Conservation (phyloP, 208 protist genomes). For the Leishmania aethiopica region DNA sequence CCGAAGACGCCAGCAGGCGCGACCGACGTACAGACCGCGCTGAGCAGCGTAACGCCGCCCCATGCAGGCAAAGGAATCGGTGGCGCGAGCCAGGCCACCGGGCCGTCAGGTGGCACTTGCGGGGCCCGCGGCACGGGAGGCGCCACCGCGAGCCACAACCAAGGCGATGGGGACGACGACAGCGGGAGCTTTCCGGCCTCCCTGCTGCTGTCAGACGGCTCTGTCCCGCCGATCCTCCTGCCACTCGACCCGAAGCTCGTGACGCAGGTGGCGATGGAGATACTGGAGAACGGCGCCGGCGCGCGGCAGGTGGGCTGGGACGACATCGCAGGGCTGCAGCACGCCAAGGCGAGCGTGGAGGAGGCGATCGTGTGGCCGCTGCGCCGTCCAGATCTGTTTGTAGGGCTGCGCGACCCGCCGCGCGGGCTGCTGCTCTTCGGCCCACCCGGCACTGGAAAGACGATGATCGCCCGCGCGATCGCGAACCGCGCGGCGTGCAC, state of each 20-base stretch:
- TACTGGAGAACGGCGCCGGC: constrained; percentile 60
- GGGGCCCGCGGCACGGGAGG: neutral
- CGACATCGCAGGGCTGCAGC: constrained; percentile 78
- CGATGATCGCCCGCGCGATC: constrained; percentile 92
- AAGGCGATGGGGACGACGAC: constrained; percentile 30
- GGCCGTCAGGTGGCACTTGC: neutral
- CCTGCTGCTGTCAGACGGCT: constrained; percentile 70
- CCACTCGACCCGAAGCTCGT: constrained; percentile 80
- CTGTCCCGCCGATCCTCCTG: constrained; percentile 59
- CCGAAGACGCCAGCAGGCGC: constrained; percentile 13
- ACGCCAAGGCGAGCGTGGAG: constrained; percentile 84
- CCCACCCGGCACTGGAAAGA: constrained; percentile 93
- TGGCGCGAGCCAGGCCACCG: neutral
- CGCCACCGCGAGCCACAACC: constrained; percentile 1
- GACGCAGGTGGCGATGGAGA: constrained; percentile 72
- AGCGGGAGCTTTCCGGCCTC: constrained; percentile 49
- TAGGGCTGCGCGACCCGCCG: constrained; percentile 79
- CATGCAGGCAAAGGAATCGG: neutral
- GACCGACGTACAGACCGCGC: neutral
- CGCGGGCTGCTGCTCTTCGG: constrained; percentile 92
- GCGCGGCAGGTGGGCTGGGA: constrained; percentile 64
- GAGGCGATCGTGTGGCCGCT: constrained; percentile 84
- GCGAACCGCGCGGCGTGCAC: constrained; percentile 72
- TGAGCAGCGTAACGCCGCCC: neutral
- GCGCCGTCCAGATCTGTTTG: constrained; percentile 75